These are phyloP conservation scores for Penicillium sp. DNA, from an alignment of 2,329 filamentous ascomycete genomes.

Conservation along the genomic window DNA sequence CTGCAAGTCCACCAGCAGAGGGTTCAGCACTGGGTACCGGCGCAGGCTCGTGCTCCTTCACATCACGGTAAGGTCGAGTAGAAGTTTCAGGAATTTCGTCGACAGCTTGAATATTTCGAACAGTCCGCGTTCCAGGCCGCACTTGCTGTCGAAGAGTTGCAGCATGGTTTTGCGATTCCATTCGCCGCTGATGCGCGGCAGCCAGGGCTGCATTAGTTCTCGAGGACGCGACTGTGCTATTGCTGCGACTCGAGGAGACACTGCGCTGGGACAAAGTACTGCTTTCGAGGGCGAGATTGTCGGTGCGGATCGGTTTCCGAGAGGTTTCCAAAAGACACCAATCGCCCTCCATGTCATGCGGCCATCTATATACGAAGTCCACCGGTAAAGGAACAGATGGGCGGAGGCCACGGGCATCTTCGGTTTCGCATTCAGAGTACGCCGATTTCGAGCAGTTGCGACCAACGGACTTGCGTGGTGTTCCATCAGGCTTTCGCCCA, in stretches of 20 bases:
- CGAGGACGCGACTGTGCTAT: conserved; percentile 31
- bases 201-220: conserved; percentile 45
- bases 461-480: conserved; percentile 47
- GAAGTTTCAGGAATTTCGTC: conserved; percentile 26
- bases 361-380: conserved; percentile 52
- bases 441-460: conserved; percentile 51
- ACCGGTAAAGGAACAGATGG: conserved; percentile 51
- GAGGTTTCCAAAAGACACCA: conserved; percentile 40
- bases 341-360: conserved; percentile 45
- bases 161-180: conserved; percentile 50
- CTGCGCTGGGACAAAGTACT: conserved; percentile 34
- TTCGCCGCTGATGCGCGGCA: conserved; percentile 46
- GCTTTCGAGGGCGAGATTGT: conserved; percentile 32
- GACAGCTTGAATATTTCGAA: conserved; percentile 32
- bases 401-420: conserved; percentile 51
- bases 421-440: conserved; percentile 50
- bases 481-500: conserved; percentile 47
- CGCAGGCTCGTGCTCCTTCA: conserved; percentile 19
- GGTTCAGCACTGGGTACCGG: neutral
- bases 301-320: conserved; percentile 22
- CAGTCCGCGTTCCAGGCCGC: conserved; percentile 35
- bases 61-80: conserved; percentile 21
- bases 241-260: conserved; percentile 29
- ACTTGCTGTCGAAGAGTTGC: conserved; percentile 53
- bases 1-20: conserved; percentile 39